Conservation (phyloP, 148 eudicot genomes). For the Drosera capensis region DNA sequence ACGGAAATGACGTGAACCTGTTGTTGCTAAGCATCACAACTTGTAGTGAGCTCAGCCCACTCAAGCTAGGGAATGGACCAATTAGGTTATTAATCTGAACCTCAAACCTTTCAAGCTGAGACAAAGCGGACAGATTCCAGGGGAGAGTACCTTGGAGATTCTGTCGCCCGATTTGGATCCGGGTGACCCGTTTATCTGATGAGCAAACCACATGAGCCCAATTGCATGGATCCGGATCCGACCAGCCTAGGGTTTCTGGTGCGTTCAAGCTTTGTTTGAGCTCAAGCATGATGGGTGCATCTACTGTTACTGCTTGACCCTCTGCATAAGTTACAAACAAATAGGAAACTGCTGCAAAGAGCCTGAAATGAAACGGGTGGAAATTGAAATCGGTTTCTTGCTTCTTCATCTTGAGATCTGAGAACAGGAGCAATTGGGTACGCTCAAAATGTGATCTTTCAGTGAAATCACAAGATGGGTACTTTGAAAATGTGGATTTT, state of each 20-base stretch:
- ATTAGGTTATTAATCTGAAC: conserved; percentile 25
- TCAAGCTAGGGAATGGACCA: conserved; percentile 52
- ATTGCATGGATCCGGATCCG: conserved; percentile 32
- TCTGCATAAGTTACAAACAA: conserved; percentile 9
- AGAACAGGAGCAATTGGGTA: no score
- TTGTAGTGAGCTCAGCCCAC: conserved; percentile 38
- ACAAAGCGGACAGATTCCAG: conserved; percentile 22
- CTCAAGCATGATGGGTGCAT: conserved; percentile 43
- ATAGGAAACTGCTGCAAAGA: conserved; percentile 3
- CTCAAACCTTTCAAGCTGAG: conserved; percentile 40
- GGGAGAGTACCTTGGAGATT: conserved; percentile 38
- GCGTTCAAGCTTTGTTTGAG: conserved; percentile 28
- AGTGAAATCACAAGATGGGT: no score
- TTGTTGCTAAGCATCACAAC: conserved; percentile 27
- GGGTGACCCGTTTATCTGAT: conserved; percentile 22
- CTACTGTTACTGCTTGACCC: conserved; percentile 8
- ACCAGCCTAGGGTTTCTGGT: conserved; percentile 37
- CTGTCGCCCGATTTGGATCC: conserved; percentile 41
- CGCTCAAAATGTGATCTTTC: no score
- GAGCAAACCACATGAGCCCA: conserved; percentile 40
- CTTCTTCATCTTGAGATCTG: no score
- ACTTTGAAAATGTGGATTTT: no score
- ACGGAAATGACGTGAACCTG: conserved; percentile 31
- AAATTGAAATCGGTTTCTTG: no score
- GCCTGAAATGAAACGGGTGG: background rate